These are phyloP conservation scores for Populus simonii DNA, from an alignment of 345 rosid genomes.

Conservation along the genomic window DNA sequence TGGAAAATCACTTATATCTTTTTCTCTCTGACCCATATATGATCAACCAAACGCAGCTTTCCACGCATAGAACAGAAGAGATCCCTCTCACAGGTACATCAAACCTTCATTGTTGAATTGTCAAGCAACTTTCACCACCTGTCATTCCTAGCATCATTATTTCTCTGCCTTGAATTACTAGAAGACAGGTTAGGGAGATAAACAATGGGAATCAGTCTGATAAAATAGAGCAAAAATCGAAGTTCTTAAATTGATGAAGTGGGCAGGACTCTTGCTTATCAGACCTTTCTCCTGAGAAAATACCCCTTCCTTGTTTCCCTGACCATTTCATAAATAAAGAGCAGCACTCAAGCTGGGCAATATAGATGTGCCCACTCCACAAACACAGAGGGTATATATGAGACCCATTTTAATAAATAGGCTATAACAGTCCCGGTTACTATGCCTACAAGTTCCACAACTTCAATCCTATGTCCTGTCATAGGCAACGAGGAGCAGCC, in stretches of 20 bases:
- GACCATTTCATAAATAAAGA: slow-evolving; percentile 37
- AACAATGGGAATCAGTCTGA: slow-evolving; percentile 25
- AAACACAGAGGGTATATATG: slow-evolving; percentile 29
- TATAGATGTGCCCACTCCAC: slow-evolving; percentile 25
- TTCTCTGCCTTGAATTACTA: slow-evolving; percentile 44
- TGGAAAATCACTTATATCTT: slow-evolving; percentile 2
- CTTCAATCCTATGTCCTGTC: slow-evolving; percentile 34
- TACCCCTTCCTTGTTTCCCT: slow-evolving; percentile 19
- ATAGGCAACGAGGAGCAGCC: slow-evolving; percentile 22
- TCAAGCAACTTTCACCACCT: slow-evolving; percentile 40
- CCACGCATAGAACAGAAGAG: slow-evolving; percentile 13
- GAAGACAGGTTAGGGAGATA: slow-evolving; percentile 49
- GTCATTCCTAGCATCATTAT: slow-evolving; percentile 43
- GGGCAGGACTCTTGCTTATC: slow-evolving; percentile 5
- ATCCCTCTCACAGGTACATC: slow-evolving; percentile 20
- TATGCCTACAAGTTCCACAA: slow-evolving; percentile 30
- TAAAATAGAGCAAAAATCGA: slow-evolving; percentile 19
- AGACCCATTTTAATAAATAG: slow-evolving; percentile 18
- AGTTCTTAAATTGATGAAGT: slow-evolving; percentile 10
- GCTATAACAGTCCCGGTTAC: slow-evolving; percentile 32
- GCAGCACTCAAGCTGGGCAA: slow-evolving; percentile 41
- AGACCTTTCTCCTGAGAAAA: slow-evolving; percentile 19
- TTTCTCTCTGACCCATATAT: slow-evolving; percentile 1
- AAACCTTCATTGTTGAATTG: slow-evolving; percentile 44
- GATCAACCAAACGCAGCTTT: slow-evolving; percentile 10